These are phyloP conservation scores for Tagetes erecta DNA, from an alignment of 129 eudicot species.

Conservation along the genomic window DNA sequence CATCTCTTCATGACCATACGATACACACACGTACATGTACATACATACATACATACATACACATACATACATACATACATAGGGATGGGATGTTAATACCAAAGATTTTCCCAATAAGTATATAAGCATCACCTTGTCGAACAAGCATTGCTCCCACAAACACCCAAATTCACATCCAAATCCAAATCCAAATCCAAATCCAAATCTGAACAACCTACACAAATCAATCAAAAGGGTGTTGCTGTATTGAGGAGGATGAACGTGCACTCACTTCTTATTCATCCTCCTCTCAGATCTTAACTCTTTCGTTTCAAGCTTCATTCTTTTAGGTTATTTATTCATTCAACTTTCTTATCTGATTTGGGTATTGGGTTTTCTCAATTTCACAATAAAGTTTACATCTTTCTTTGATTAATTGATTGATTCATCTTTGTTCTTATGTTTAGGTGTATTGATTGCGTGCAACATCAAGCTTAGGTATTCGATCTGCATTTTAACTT, in stretches of 20 bases:
- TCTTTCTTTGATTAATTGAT: neutral
- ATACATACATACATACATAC: constrained; percentile 19
- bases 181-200: constrained; percentile 11
- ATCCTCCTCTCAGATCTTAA: constrained; percentile 56
- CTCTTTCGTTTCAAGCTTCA: constrained; percentile 24
- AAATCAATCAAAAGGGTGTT: constrained; percentile 19
- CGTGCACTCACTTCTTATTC: constrained; percentile 59
- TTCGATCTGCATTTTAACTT: constrained; percentile 32
- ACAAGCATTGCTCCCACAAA: constrained; percentile 45
- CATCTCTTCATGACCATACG: constrained; percentile 25
- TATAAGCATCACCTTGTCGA: constrained; percentile 41
- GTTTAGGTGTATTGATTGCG: constrained; percentile 22
- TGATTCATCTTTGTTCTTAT: neutral
- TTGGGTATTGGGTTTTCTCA: constrained; percentile 18
- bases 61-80: constrained; percentile 10
- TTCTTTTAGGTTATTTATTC: constrained; percentile 44
- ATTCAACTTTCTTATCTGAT: constrained; percentile 25
- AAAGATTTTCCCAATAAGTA: constrained; percentile 53
- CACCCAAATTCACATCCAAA: constrained; percentile 28
- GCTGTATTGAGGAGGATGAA: constrained; percentile 53
- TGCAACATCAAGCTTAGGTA: constrained; percentile 42
- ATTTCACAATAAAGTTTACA: neutral
- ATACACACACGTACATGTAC: neutral
- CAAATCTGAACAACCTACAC: constrained; percentile 19
- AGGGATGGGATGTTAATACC: constrained; percentile 12